Evolutionary conservation across 2,329 filamentous ascomycete species (phyloP), one percentile per base, ranked within the genome.

Genomic region (Exophiala dermatitidis): DNA sequence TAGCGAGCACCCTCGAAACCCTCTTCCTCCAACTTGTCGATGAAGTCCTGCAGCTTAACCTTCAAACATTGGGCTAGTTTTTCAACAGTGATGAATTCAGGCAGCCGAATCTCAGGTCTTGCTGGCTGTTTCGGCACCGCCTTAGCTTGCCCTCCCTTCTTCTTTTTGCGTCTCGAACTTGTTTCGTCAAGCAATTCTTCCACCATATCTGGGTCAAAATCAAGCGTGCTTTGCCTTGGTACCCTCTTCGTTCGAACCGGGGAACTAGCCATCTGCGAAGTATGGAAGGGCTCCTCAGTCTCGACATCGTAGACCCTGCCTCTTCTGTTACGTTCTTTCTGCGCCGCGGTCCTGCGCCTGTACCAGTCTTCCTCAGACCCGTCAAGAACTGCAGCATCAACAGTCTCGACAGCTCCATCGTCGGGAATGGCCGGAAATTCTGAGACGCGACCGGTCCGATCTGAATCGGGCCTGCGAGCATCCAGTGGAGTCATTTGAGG

Each of bases 21-120:
- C 65, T 97, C 82, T 48, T 93, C 81, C 65, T 83, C 80, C 69
- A 98, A 77, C 64, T 90, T 88, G 10, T 67, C 63, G 8, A 94
- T 73, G 63, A 98, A 95, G 2, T 82, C 72, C 9, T 85, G 78
- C 0, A 82, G 75, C 38, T 82, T 81, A 31, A 95, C 77, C 57
- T 83, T 84, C 26, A 97, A 74, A 3, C 86, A 81, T 56, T 82
- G 77, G 3, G 90, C 89, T 38, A 98, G 73, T 60, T 90, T 88
- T 6, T 81, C 78, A n/a, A 96, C 84, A 63, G 82, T 93, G 69
- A 98, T 94, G 63, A 89, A 95, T 65, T 96, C 88, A 0, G 94
- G 94, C 26, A 98, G 74, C 49, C 85, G 80, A 43, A 98, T 86
- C 1, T 77, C 78, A 1, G 79, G 80, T 4, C 74, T 68, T n/a